Percentiles rank a stretch among this genome's conserved stretches.
These are phyloP conservation scores for Mucor circinelloides DNA, from an alignment of 371 early-diverging fungal genomes.

Conservation along the genomic window DNA sequence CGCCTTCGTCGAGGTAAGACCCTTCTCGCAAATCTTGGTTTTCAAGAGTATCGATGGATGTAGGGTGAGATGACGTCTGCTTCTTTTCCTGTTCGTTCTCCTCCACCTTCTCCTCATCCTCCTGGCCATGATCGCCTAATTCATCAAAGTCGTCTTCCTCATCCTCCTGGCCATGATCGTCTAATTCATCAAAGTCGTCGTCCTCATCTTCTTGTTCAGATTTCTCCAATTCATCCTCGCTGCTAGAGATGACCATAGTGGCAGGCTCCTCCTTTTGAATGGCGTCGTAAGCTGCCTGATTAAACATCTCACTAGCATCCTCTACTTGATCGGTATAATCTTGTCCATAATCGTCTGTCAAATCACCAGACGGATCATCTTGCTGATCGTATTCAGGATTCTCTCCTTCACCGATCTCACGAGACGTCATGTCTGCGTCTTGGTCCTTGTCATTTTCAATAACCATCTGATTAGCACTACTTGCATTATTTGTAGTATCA, in stretches of 20 bases:
- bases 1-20: background rate
- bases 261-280: background rate
- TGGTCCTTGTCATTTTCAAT: background rate
- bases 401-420: background rate
- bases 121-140: too few relatives aligned
- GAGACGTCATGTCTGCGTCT: background rate
- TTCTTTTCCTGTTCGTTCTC: too few relatives aligned
- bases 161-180: background rate
- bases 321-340: background rate
- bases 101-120: background rate
- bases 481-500: too few relatives aligned
- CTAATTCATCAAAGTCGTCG: too few relatives aligned
- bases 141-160: background rate
- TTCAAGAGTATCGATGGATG: background rate
- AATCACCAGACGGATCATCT: background rate
- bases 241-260: background rate
- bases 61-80: background rate
- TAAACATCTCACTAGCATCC: background rate
- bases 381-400: background rate
- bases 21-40: background rate
- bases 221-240: background rate
- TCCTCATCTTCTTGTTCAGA: too few relatives aligned
- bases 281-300: background rate
- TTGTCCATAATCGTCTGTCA: background rate
- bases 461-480: background rate